phyloP scores from a whole-genome alignment of 805 yeast species.

The Lipomyces spencermartinsiae region DNA sequence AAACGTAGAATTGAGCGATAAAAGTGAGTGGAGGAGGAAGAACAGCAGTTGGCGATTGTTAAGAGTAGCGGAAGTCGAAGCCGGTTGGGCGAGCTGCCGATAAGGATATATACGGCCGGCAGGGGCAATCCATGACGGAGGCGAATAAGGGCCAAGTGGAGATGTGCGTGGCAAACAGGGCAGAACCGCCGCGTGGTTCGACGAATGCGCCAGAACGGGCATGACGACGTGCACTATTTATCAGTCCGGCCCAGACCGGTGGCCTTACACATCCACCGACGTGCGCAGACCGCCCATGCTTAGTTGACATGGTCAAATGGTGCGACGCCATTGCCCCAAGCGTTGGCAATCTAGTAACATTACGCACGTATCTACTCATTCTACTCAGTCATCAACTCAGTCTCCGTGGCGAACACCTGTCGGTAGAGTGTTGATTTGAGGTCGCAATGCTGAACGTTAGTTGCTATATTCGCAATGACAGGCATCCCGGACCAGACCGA shows the following conservation, averaged over 20 bases:
- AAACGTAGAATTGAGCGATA: not conserved
- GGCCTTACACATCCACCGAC: not conserved
- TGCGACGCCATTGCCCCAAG: not conserved
- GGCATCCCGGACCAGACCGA: too few species aligned
- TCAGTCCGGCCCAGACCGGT: constrained; percentile 3
- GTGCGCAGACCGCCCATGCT: not conserved
- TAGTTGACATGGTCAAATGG: not conserved
- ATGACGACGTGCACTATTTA: not conserved
- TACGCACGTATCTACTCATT: not conserved
- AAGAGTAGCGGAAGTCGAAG: not conserved
- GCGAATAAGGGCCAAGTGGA: not conserved
- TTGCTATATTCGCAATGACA: not conserved
- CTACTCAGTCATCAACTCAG: not conserved
- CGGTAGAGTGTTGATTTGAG: not conserved
- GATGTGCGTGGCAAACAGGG: not conserved
- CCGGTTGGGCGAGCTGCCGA: not conserved
- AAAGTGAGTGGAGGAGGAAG: not conserved
- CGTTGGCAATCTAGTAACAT: not conserved
- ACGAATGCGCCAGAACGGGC: not conserved
- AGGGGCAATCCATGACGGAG: not conserved
- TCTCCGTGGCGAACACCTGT: too few species aligned
- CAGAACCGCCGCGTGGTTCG: not conserved
- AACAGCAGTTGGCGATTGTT: not conserved
- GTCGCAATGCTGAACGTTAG: not conserved
- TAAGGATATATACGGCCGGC: not conserved